Percentiles rank a stretch among this genome's conserved stretches.
Evolutionary conservation across 2,329 filamentous ascomycete genomes (phyloP).

Genomic region (Diaporthe citriasiana): DNA sequence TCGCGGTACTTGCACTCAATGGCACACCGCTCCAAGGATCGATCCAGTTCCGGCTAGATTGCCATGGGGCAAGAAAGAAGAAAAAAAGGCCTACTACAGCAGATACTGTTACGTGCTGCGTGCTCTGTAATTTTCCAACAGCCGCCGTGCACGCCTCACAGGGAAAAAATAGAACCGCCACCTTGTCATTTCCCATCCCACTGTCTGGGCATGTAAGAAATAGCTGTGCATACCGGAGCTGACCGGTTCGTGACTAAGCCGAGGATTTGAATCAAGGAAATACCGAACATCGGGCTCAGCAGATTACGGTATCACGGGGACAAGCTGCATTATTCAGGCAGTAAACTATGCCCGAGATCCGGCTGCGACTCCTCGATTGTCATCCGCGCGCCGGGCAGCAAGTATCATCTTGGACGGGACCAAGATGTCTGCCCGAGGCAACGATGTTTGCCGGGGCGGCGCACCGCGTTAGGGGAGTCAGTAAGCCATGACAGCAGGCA

Average conservation of each 20-base stretch:
- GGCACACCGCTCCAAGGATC: slow-evolving; percentile 14
- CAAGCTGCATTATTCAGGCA: slow-evolving; percentile 26
- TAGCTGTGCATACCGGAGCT: slow-evolving; percentile 3
- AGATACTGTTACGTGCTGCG: slow-evolving; percentile 15
- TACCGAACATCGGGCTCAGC: background rate
- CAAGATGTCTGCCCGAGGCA: slow-evolving; percentile 32
- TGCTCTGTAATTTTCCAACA: slow-evolving; percentile 17
- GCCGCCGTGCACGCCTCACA: slow-evolving; percentile 28
- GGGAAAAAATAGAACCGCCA: background rate
- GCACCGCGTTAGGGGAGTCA: slow-evolving; percentile 16
- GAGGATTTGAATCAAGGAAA: slow-evolving; percentile 9
- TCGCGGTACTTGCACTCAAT: background rate
- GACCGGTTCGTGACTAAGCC: slow-evolving; percentile 20
- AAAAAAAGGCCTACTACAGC: background rate
- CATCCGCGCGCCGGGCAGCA: slow-evolving; percentile 9
- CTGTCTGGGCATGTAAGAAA: background rate
- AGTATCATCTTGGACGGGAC: slow-evolving; percentile 2
- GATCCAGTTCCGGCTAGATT: slow-evolving; percentile 12
- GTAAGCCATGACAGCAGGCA: slow-evolving; percentile 11
- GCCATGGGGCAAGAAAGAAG: background rate
- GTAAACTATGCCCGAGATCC: slow-evolving; percentile 8
- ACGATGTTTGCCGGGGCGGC: slow-evolving; percentile 16
- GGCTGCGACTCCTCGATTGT: slow-evolving; percentile 23
- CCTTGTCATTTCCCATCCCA: slow-evolving; percentile 14
- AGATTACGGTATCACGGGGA: slow-evolving; percentile 8